Conservation (phyloP, 2,329 filamentous ascomycete genomes). For the Verticillium isaacii region DNA sequence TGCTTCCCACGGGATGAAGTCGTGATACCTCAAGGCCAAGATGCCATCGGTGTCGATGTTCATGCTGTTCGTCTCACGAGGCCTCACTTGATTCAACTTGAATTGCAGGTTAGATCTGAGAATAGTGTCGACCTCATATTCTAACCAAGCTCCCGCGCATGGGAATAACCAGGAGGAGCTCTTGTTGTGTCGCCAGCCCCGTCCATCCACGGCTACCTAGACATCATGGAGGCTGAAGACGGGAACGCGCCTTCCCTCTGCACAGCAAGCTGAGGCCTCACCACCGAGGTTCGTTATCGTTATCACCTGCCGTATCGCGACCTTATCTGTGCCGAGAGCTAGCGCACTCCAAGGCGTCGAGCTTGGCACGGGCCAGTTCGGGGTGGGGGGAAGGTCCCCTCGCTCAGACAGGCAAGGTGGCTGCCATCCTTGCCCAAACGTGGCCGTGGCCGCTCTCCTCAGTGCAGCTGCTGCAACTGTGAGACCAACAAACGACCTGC, state of each 20-base stretch:
- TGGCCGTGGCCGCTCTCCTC: neutral
- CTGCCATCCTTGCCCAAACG: neutral
- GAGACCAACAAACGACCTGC: neutral
- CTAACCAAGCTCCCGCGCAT: no score
- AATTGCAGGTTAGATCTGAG: no score
- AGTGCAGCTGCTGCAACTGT: neutral
- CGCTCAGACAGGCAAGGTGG: neutral
- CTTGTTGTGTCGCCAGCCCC: no score
- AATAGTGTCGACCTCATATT: no score
- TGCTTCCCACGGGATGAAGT: neutral
- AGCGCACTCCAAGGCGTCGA: neutral
- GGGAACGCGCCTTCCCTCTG: no score
- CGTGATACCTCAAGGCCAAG: neutral
- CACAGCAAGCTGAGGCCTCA: neutral
- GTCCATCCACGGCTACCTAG: no score
- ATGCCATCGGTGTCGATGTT: neutral
- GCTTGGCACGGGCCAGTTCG: neutral
- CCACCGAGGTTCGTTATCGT: neutral
- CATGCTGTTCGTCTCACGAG: no score
- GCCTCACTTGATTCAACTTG: neutral
- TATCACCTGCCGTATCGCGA: neutral
- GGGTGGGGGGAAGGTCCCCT: neutral
- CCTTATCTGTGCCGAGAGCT: neutral
- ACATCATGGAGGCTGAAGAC: no score
- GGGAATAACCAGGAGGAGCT: no score